Conservation (phyloP, 495 filamentous ascomycete species). For the Bathelium albidoporum region DNA sequence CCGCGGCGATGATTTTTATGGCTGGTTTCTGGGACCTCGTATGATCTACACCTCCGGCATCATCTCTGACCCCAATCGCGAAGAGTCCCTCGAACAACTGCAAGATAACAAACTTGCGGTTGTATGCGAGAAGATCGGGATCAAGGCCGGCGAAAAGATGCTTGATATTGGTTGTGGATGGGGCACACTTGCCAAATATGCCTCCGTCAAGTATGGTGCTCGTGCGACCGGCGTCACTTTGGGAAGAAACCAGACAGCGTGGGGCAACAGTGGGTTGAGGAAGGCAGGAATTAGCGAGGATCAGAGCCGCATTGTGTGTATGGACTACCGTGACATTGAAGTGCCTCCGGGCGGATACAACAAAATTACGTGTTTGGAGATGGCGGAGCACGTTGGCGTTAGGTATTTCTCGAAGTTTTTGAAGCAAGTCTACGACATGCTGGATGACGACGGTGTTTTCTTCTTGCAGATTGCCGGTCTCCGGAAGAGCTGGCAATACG, state of each 20-base stretch:
- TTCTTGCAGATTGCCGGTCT: constrained; percentile 79
- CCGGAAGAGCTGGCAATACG: constrained; percentile 76
- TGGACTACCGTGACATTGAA: constrained; percentile 77
- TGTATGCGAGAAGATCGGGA: constrained; percentile 75
- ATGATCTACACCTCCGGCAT: constrained; percentile 87
- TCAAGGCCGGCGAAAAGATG: constrained; percentile 59
- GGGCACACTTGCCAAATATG: constrained; percentile 75
- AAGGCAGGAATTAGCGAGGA: constrained; percentile 56
- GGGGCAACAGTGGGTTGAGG: constrained; percentile 67
- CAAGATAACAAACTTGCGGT: constrained; percentile 83
- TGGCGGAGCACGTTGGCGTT: constrained; percentile 85
- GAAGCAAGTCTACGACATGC: constrained; percentile 70
- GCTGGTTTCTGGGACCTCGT: constrained; percentile 79
- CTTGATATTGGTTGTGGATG: constrained; percentile 83
- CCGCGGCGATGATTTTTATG: constrained; percentile 80
- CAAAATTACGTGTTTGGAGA: constrained; percentile 83
- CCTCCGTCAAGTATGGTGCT: constrained; percentile 67
- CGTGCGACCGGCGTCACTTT: constrained; percentile 71
- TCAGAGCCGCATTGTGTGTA: constrained; percentile 67
- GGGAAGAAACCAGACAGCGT: constrained; percentile 73
- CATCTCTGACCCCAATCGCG: constrained; percentile 61
- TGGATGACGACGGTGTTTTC: constrained; percentile 75
- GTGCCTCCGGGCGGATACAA: constrained; percentile 58
- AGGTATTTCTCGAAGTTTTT: constrained; percentile 59
- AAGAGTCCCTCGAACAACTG: constrained; percentile 73